Evolutionary conservation across 306 rosid species (phyloP), one percentile per base, ranked within the genome.

Genomic region (Luffa acutangula): DNA sequence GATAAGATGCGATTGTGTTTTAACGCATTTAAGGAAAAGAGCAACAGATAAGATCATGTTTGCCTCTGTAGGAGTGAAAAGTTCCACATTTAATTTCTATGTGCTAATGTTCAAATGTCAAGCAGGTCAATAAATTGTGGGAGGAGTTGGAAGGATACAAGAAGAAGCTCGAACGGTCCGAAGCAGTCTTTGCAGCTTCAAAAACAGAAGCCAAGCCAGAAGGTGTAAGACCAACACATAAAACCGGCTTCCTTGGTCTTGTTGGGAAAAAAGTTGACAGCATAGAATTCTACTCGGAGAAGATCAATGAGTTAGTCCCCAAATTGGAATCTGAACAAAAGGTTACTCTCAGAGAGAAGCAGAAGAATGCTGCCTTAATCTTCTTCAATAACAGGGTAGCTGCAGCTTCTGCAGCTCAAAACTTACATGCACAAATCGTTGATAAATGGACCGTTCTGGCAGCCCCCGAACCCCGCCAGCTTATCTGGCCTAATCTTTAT

Each of bases 351-450:
- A 88, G 90, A 81, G 98, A 93, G 78, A 96, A 93, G 88, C 98
- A 96, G 84, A 87, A 82, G 85, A 53, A 79, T 81, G 92, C 97
- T 41, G 99, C 98, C 79, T 1, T 93, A 39, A 84, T 93, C 6
- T 91, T 96, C 82, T 91, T 93, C 91, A 87, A 89, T 6, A 88
- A 33, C 82, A 85, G 94, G 82, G 88, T 84, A 39, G 62, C 80
- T 78, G 98, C 99, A 70, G 94, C 97, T 80, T 86, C 96, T 79
- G 99, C 99, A 25, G 87, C 94, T 78, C 99, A 96, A 92, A 86
- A 87, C 69, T 85, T 96, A 46, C 99, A 91, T 82, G 90, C 98
- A 12, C 96, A 88, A 80, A 82, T 85, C 78, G 91, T 88, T 46
- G 90, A 91, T 87, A 78, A 33, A 1, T 96, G 98, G 98, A 88